phyloP scores from a whole-genome alignment of 2,329 filamentous ascomycete genomes.

The Cadophora sp. region DNA sequence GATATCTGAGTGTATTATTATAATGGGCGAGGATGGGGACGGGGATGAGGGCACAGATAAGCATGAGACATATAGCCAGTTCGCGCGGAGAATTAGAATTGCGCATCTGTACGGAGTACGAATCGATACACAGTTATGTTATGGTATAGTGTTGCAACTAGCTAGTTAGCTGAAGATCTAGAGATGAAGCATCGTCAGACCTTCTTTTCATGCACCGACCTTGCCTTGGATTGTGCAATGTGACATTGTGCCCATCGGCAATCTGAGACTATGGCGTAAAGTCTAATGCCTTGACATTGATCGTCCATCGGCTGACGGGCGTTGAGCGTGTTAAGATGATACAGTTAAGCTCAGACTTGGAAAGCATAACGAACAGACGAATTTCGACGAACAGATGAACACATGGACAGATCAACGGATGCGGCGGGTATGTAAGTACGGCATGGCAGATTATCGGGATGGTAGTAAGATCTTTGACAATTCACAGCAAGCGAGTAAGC shows the following conservation, averaged over 20 bases:
- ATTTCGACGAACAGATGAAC: neutral
- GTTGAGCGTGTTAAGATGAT: slow-evolving; percentile 10
- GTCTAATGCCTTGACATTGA: neutral
- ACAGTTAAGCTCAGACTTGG: neutral
- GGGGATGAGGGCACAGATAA: neutral
- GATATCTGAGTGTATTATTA: slow-evolving; percentile 25
- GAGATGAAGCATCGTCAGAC: slow-evolving; percentile 6
- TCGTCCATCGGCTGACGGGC: neutral
- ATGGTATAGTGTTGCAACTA: no score
- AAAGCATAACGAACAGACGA: neutral
- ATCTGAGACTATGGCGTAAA: slow-evolving; percentile 8
- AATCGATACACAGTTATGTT: no score
- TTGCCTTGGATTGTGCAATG: neutral
- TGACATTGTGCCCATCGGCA: neutral
- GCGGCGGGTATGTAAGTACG: neutral
- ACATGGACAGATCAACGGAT: neutral
- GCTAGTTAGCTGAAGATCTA: neutral
- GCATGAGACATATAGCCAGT: slow-evolving; percentile 21
- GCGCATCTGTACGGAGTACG: neutral
- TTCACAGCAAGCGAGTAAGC: neutral
- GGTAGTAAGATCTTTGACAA: neutral
- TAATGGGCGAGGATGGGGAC: neutral
- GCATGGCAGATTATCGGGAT: slow-evolving; percentile 8
- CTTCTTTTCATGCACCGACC: neutral
- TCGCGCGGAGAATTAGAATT: slow-evolving; percentile 16